Base-by-base conservation (phyloP, 2,329 filamentous ascomycete species). In the Sordariomycetes sp. region DNA sequence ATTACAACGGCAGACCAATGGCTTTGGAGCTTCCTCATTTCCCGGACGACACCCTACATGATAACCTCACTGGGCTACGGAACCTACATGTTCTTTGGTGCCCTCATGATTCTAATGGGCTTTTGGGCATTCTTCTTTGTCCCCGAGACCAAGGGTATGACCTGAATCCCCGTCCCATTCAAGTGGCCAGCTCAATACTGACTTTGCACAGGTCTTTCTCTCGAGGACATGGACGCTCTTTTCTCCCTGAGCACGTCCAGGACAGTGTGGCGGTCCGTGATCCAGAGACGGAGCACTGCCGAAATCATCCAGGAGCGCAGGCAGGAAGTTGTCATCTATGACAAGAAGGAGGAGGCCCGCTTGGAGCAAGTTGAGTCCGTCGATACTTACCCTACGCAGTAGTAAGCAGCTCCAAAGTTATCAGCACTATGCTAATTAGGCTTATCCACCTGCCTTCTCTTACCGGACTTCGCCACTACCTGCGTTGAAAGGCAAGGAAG, bases 1-100 rank as follows among this genome's bases (percentile, higher is more conserved):
- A 62, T 70, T 22, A 69, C 67, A 0, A 70, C 67, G 1, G 68
- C 68, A 0, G 67, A 66, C 25, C 68, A 67, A 2, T 73, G 71
- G 71, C 62, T 73, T 20, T 69, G 69, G 10, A 70, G 67, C 2
- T 73, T 73, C 59, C 64, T 72, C 63, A 70, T 73, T 51, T 69
- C 70, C 2, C 65, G 69, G 28, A 66, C 69, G 24, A 71, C 69
- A 0, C 71, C 71, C 0, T 72, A 72, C 58, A 74, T 74, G 72
- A 68, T 73, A 17, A 69, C 66, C 0, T 64, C 65, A 4, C 64
- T 74, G 1, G 69, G 69, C 1, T 79, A 76, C 60, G 77, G 77
- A 8, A 76, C 76, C 0, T 80, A 77, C 63, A 75, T 80, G 58
- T 74, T 80, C 65, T 80, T 80, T 60, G 76, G 73, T 3, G 35